Conservation (phyloP, 257 asterid genomes). For the Solanum peruvianum region DNA sequence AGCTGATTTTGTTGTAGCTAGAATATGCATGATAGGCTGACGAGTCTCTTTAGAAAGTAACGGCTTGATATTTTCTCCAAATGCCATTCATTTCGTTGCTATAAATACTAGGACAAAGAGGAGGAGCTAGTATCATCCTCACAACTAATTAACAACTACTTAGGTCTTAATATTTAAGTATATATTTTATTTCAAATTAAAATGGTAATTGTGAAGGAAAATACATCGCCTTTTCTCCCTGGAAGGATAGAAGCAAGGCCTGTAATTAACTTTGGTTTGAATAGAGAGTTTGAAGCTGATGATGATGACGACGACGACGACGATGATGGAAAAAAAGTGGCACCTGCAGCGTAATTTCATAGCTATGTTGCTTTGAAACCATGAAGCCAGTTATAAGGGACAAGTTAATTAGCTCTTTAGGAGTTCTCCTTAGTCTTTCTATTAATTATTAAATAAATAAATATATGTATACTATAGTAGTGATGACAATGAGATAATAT, state of each 20-base stretch:
- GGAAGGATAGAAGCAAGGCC: neutral
- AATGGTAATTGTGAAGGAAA: neutral
- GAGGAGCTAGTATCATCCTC: neutral
- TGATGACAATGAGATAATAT: neutral
- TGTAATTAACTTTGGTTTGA: neutral
- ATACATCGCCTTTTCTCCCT: neutral
- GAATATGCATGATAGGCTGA: no score
- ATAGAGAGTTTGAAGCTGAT: neutral
- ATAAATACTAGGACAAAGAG: neutral
- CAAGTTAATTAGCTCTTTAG: neutral
- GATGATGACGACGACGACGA: slow-evolving; percentile 14
- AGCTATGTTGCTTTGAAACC: neutral
- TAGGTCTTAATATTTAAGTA: neutral
- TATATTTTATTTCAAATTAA: neutral
- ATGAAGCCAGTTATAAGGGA: neutral
- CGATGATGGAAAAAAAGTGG: slow-evolving; percentile 9
- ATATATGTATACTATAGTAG: neutral
- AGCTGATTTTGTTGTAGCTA: neutral
- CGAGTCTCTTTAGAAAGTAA: neutral
- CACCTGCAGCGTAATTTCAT: slow-evolving; percentile 14
- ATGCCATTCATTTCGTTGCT: neutral
- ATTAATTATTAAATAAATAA: neutral
- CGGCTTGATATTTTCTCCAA: neutral
- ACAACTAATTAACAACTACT: neutral
- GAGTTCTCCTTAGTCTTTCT: neutral